These are phyloP conservation scores for Penicillium sp. DNA, from an alignment of 2,329 filamentous ascomycete species.

Conservation along the genomic window DNA sequence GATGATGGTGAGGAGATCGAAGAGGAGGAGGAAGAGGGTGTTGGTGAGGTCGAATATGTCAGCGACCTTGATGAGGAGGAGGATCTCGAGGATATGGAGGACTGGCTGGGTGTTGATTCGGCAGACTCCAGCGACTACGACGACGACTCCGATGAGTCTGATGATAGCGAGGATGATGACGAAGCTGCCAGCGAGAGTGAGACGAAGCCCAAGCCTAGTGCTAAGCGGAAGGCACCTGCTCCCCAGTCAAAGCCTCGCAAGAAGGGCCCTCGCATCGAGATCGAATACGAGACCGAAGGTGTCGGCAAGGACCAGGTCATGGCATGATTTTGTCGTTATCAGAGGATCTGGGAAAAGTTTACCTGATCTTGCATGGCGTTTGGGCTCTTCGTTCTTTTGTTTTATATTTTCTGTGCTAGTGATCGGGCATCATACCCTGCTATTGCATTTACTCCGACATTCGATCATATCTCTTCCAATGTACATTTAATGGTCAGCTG, in stretches of 20 bases:
- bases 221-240: constrained; percentile 56
- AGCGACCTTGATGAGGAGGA: constrained; percentile 76
- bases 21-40: constrained; percentile 66
- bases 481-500: background rate
- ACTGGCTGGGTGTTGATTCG: constrained; percentile 79
- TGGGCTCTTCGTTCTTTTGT: constrained; percentile 17
- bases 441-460: constrained; percentile 30
- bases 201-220: constrained; percentile 43
- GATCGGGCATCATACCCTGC: constrained; percentile 37
- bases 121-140: constrained; percentile 48
- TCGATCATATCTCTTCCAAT: constrained; percentile 14
- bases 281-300: constrained; percentile 72
- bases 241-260: constrained; percentile 55
- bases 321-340: constrained; percentile 29
- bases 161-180: constrained; percentile 45
- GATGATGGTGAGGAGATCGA: constrained; percentile 82
- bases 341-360: constrained; percentile 22
- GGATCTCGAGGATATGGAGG: constrained; percentile 90
- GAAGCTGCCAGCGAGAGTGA: constrained; percentile 43
- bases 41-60: constrained; percentile 83
- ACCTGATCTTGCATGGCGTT: constrained; percentile 36
- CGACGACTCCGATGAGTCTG: constrained; percentile 54
- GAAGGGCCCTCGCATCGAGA: constrained; percentile 65
- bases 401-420: constrained; percentile 18
- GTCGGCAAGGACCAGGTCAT: constrained; percentile 51